A percentile compares a stretch with the other conserved stretches of the same genome.
Evolutionary conservation across 2,329 filamentous ascomycete genomes (phyloP).

Genomic region (Cyphellophora europaea): DNA sequence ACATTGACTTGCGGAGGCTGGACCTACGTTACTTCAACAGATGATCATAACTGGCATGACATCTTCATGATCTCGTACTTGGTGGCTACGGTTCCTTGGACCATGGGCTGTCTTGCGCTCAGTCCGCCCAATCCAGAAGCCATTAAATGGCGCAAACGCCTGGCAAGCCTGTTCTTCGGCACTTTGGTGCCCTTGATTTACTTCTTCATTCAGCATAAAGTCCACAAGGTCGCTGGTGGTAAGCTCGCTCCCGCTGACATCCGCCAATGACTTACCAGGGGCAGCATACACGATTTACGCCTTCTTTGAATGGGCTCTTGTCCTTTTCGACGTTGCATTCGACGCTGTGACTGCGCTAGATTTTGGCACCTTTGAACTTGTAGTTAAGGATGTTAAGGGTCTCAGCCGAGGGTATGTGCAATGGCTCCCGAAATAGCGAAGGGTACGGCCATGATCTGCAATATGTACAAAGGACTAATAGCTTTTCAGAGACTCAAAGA

Average conservation of each 20-base stretch:
- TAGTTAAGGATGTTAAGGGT: conserved; percentile 81
- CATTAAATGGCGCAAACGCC: conserved; percentile 78
- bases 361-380: conserved; percentile 79
- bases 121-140: conserved; percentile 77
- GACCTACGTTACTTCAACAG: conserved; percentile 97
- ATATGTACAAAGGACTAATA: conserved; percentile 25
- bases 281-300: conserved; percentile 93
- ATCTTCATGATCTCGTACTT: conserved; percentile 99
- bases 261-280: conserved; percentile 6
- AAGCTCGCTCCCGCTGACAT: conserved; percentile 25
- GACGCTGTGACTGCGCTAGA: conserved; percentile 90
- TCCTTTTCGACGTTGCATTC: conserved; percentile 91
- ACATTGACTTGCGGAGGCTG: conserved; percentile 93
- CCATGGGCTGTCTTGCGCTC: conserved; percentile 74
- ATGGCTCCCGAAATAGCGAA: conserved; percentile 82
- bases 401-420: conserved; percentile 96
- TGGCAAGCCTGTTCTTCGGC: conserved; percentile 78
- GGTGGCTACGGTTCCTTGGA: conserved; percentile 91
- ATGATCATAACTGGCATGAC: conserved; percentile 97
- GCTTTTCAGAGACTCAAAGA: conserved; percentile 39
- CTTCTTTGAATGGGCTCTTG: conserved; percentile 95
- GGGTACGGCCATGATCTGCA: conserved; percentile 38
- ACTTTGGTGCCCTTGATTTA: conserved; percentile 85
- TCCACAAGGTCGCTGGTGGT: conserved; percentile 91
- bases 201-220: conserved; percentile 98